Evolutionary conservation across 106 monocot genomes (phyloP), one percentile per base, ranked within the genome.

Genomic region (Dioscorea dumetorum): DNA sequence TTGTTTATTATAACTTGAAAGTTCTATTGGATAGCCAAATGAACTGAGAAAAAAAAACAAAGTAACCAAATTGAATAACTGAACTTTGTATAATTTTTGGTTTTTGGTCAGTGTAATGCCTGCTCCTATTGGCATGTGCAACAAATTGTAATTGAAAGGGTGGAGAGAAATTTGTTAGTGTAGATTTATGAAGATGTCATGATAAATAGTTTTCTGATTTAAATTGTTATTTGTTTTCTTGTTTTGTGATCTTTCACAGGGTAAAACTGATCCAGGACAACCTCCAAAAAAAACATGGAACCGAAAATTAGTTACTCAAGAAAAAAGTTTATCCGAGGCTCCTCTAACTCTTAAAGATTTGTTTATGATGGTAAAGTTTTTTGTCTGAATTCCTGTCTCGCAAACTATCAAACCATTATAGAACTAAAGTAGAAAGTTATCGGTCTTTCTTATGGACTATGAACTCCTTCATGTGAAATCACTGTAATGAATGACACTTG

Each of bases 301-400:
- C 41, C 65, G 75, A 22, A 75, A 80, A 34, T 34, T 80, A 21
- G 64, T 54, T 71, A 68, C 68, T 48, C 71, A 75, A 28, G 80
- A 48, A 50, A 75, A 28, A 1, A 71, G 17, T 21, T 24, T 60
- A 14, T 52, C 48, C 41, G 75, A 73, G 32, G 64, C 71, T 57
- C 17, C 66, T 48, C 8, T 75, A 22, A 48, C 2, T 24, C 48
- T 71, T 28, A 23, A 32, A 18, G 75, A 67, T 35, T 54, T 18
- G 31, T 2, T 80, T 2, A 0, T 17, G 3, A 12, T 75, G 61
- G 80, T 80, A 80, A 32, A 16, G 22, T 51, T 57, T n/a, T 64
- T 9, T 60, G 57, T 15, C 48, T 65, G 28, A 59, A 28, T 28
- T 28, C 28, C 28, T 1, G 28, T 28, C 28, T 28, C 3, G 28